Conservation (phyloP, 2,329 filamentous ascomycete species). For the Alternaria dauci region DNA sequence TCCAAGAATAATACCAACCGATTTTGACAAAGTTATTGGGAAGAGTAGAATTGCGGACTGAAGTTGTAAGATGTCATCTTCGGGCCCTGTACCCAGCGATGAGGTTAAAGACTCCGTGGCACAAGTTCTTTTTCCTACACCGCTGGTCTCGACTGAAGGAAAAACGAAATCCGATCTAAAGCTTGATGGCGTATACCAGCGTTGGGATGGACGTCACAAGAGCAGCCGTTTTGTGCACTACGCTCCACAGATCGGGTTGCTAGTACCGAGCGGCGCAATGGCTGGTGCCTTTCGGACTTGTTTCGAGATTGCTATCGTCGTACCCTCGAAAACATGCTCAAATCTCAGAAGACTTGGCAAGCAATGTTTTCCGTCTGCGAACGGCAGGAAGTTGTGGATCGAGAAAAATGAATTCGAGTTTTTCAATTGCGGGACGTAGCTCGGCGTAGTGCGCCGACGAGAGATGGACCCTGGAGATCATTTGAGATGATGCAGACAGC, state of each 20-base stretch:
- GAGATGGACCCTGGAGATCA: conserved; percentile 27
- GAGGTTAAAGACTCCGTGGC: not conserved
- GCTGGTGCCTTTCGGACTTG: conserved; percentile 17
- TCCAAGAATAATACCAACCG: conserved; percentile 5
- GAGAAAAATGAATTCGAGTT: conserved; percentile 13
- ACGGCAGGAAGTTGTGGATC: conserved; percentile 21
- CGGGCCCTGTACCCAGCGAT: not conserved
- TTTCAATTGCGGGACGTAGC: conserved; percentile 6
- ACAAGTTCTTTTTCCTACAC: conserved; percentile 5
- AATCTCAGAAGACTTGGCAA: conserved; percentile 11
- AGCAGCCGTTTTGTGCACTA: conserved; percentile 24
- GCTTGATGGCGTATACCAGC: conserved; percentile 13
- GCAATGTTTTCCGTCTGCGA: conserved; percentile 8
- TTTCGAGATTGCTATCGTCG: conserved; percentile 16
- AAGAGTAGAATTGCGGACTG: not conserved
- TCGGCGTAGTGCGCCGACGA: conserved; percentile 13
- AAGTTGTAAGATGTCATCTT: not conserved
- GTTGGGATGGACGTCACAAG: conserved; percentile 12
- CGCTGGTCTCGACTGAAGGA: conserved; percentile 1
- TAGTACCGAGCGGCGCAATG: conserved; percentile 17
- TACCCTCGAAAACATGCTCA: conserved; percentile 18
- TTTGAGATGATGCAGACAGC: conserved; percentile 15
- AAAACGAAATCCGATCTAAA: conserved; percentile 8
- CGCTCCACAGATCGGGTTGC: conserved; percentile 27
- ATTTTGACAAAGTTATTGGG: not conserved